Percentiles rank a stretch among this genome's conserved stretches.
phyloP scores from a whole-genome alignment of 176 grass and related monocot species.

The Thinopyrum elongatum region DNA sequence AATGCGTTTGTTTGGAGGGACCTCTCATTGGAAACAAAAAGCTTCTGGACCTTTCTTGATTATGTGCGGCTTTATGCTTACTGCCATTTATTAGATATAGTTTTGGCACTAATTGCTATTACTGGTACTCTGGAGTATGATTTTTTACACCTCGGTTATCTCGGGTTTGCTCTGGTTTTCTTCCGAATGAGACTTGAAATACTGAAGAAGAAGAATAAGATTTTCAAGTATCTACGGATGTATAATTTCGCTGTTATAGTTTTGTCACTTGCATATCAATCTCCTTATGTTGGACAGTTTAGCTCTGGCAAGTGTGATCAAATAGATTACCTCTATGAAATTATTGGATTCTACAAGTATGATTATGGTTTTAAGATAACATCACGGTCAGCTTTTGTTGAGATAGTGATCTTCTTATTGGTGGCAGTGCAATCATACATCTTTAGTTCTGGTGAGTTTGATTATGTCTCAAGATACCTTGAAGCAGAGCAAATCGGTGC shows the following conservation, averaged over 20 bases:
- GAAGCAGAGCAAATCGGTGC: conserved; percentile 97
- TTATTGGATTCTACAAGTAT: conserved; percentile 97
- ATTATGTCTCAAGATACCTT: conserved; percentile 94
- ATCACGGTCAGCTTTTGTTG: conserved; percentile 92
- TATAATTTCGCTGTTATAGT: conserved; percentile 97
- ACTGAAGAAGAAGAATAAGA: conserved; percentile 93
- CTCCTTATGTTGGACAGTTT: conserved; percentile 93
- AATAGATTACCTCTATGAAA: conserved; percentile 90
- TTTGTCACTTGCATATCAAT: conserved; percentile 96
- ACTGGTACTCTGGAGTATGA: conserved; percentile 97
- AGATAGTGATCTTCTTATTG: conserved; percentile 95
- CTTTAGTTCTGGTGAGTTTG: conserved; percentile 84
- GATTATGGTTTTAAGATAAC: conserved; percentile 99
- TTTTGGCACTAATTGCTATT: conserved; percentile 94
- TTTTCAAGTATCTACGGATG: conserved; percentile 90
- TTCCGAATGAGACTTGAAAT: conserved; percentile 98
- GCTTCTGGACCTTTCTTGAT: conserved; percentile 98
- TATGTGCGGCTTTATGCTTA: conserved; percentile 87
- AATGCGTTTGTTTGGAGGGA: conserved; percentile 88
- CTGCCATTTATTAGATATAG: conserved; percentile 97
- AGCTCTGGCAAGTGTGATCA: conserved; percentile 88
- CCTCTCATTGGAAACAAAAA: conserved; percentile 99
- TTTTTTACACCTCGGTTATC: conserved; percentile 96
- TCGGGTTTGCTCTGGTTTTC: conserved; percentile 96
- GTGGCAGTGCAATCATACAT: conserved; percentile 95